These are phyloP conservation scores for Chlamydomonas eustigma DNA, from an alignment of 139 green algal species.

Conservation along the genomic window DNA sequence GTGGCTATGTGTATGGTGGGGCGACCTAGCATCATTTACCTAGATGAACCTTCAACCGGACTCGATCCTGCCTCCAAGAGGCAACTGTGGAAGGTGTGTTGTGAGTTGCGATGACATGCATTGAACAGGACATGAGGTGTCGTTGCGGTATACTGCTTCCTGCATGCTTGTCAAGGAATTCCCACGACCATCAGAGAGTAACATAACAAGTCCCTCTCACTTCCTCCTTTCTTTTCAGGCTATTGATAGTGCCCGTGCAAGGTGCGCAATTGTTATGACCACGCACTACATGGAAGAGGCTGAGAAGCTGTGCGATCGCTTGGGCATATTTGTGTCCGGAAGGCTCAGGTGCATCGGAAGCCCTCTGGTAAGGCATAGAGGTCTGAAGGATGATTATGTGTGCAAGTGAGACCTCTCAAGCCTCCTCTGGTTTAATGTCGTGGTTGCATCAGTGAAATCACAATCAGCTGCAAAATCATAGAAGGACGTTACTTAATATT, in stretches of 20 bases:
- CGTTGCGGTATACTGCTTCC: too few relatives aligned
- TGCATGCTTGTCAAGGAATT: too few relatives aligned
- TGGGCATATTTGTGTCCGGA: slow-evolving; percentile 68
- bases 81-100: slow-evolving; percentile 40
- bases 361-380: slow-evolving; percentile 54
- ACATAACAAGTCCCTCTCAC: too few relatives aligned
- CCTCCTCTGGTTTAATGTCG: too few relatives aligned
- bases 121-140: too few relatives aligned
- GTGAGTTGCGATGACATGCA: too few relatives aligned
- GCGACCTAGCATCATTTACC: slow-evolving; percentile 65
- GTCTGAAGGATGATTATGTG: too few relatives aligned
- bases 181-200: too few relatives aligned
- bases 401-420: too few relatives aligned
- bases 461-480: too few relatives aligned
- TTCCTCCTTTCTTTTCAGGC: neutral
- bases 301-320: slow-evolving; percentile 72
- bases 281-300: slow-evolving; percentile 88
- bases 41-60: slow-evolving; percentile 93
- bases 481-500: too few relatives aligned
- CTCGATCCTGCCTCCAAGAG: slow-evolving; percentile 74
- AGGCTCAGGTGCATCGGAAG: slow-evolving; percentile 80
- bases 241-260: neutral
- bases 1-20: slow-evolving; percentile 85
- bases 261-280: slow-evolving; percentile 78
- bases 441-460: too few relatives aligned